Conservation (phyloP, 208 protist genomes). For the Herpetomonas samuelpessoai region DNA sequence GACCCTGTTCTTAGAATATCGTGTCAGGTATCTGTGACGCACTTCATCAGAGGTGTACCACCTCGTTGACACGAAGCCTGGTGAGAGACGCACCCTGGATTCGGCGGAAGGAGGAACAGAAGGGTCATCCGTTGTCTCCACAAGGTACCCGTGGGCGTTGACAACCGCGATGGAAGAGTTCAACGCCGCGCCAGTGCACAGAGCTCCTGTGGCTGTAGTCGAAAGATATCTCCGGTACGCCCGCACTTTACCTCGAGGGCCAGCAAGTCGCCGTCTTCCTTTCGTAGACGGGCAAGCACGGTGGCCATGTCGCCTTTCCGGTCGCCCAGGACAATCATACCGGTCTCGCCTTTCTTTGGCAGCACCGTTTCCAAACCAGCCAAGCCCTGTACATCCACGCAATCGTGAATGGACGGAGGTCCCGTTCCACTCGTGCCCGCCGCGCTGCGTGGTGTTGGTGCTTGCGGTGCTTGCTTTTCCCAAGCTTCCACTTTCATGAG, state of each 20-base stretch:
- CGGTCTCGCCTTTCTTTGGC: conserved; percentile 55
- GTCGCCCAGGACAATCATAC: conserved; percentile 58
- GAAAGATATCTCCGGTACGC: conserved; percentile 33
- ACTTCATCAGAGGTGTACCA: too few species aligned
- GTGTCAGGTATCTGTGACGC: too few species aligned
- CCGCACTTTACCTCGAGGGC: conserved; percentile 50
- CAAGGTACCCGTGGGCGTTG: too few species aligned
- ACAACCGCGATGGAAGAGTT: neutral
- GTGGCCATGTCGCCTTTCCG: conserved; percentile 60
- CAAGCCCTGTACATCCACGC: conserved; percentile 59
- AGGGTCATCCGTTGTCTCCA: too few species aligned
- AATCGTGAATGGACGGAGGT: conserved; percentile 5
- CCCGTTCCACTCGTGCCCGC: neutral
- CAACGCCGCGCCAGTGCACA: conserved; percentile 28
- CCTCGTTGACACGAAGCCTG: too few species aligned
- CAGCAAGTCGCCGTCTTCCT: conserved; percentile 25
- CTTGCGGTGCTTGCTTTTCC: neutral
- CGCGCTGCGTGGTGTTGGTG: neutral
- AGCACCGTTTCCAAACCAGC: conserved; percentile 73
- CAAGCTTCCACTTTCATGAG: conserved; percentile 20
- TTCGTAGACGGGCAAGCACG: conserved; percentile 35
- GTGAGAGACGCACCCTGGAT: too few species aligned
- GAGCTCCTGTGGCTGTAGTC: conserved; percentile 47
- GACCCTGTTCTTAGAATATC: too few species aligned
- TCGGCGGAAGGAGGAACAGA: too few species aligned